Percentiles rank a stretch among this genome's conserved stretches.
Evolutionary conservation across 1,284 basidiomycete species (phyloP).

Genomic region (Cryptococcus maquisensis): DNA sequence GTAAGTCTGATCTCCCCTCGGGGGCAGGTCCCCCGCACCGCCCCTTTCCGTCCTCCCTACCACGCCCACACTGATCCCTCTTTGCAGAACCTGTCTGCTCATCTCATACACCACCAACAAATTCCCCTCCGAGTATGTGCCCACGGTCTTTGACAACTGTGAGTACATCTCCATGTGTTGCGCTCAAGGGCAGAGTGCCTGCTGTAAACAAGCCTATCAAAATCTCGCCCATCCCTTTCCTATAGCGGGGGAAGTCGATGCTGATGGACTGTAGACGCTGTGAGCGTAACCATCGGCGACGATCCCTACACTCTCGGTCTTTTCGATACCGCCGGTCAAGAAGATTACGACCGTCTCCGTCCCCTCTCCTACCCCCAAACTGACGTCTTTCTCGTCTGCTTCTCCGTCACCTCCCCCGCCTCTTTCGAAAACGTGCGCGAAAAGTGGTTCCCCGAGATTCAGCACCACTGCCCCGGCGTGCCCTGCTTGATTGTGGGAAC

Average conservation of each 20-base stretch:
- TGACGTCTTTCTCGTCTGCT: conserved; percentile 99
- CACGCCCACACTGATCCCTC: neutral
- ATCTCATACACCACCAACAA: conserved; percentile 99
- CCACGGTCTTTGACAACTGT: conserved; percentile 66
- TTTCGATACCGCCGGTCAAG: conserved; percentile 99
- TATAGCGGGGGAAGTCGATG: neutral
- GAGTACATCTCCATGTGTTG: conserved; percentile 32
- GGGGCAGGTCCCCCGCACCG: no score
- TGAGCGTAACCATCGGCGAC: conserved; percentile 99
- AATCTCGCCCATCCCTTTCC: neutral
- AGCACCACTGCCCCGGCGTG: conserved; percentile 99
- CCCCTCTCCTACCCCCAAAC: conserved; percentile 99
- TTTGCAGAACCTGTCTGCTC: conserved; percentile 83
- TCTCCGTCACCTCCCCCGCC: conserved; percentile 96
- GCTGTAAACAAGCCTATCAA: neutral
- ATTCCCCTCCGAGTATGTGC: conserved; percentile 97
- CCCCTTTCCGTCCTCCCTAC: neutral
- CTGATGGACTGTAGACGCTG: conserved; percentile 64
- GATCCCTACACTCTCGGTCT: conserved; percentile 97
- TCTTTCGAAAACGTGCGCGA: conserved; percentile 99
- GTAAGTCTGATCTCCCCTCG: conserved; percentile 42
- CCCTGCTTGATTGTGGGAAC: conserved; percentile 99
- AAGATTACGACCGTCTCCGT: conserved; percentile 98
- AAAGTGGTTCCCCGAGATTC: conserved; percentile 99
- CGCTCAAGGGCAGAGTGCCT: neutral